Base-by-base conservation (phyloP, 805 yeast genomes). In the Yamadazyma kitorensis region DNA sequence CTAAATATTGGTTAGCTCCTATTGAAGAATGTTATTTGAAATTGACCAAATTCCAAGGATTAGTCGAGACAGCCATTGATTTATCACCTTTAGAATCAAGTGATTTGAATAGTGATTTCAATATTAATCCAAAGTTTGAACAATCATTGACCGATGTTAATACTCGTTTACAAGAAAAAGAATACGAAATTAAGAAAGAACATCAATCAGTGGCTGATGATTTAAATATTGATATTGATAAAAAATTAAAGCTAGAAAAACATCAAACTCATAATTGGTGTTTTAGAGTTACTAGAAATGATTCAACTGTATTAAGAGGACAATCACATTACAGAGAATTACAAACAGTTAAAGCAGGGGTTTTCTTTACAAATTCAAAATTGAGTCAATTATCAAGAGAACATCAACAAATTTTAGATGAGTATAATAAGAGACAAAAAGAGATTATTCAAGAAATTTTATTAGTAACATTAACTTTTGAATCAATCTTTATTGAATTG, bases 221-320 rank as follows among this genome's bases (percentile, higher is more conserved):
- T 45, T 71, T 93, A 23, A 74, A 76, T 10, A 77, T 88, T 59
- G 98, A 89, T 40, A 69, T 82, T 3, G 96, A 86, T 38, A 87
- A 88, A 63, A 88, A 88, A 57, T 70, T 93, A 44, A 93, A 93
- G 56, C 62, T 93, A 31, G 98, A 93, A 55, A 78, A 83, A 36
- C 96, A 91, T 53, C 84, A 75, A 42, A 77, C 74, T 17, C 94
- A 86, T 57, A 97, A 97, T 14, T 89, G 96, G 95, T 87, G 96
- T 57, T 77, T 91, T 72, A 72, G 98, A 47, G 74, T 93, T 15
- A 93, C 98, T 1, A 76, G 98, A 57, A 81, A 78, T 36, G 98
- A 93, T 51, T 89, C 96, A 2, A 70, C 82, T 8, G 81, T 84
- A 14, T 67, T 93, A 39, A 76, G 98, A 48, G 41, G 41, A 1